Evolutionary conservation across 257 asterid species (phyloP).

Genomic region (Cordia subcordata): DNA sequence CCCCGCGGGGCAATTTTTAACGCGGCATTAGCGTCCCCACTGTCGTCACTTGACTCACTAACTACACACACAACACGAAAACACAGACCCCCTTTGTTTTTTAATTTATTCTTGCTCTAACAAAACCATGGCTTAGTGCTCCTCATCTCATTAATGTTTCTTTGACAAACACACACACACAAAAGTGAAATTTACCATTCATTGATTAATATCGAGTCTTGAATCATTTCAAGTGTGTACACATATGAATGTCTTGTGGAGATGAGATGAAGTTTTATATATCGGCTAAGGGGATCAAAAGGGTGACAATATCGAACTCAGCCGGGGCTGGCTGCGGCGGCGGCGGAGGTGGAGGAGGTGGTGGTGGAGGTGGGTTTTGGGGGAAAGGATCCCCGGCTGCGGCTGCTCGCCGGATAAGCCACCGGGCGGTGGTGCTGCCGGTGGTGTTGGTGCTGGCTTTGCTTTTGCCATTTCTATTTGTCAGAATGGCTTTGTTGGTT

Average conservation of each 20-base stretch:
- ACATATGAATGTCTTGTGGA: background rate
- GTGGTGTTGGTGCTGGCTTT: conserved; percentile 43
- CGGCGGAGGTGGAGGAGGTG: conserved; percentile 30
- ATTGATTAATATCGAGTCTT: too few relatives aligned
- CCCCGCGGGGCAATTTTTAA: conserved; percentile 40
- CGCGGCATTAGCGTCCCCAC: conserved; percentile 32
- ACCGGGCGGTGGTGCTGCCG: conserved; percentile 49
- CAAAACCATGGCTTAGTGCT: too few relatives aligned
- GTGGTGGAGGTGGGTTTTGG: conserved; percentile 26
- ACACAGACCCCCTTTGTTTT: too few relatives aligned
- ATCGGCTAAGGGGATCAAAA: conserved; percentile 43
- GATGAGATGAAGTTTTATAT: conserved; percentile 49
- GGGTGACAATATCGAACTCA: conserved; percentile 32
- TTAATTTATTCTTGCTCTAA: too few relatives aligned
- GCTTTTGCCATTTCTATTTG: conserved; percentile 47
- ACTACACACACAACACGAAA: background rate
- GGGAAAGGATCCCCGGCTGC: conserved; percentile 28
- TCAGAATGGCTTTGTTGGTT: conserved; percentile 53
- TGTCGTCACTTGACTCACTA: too few relatives aligned
- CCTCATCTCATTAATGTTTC: too few relatives aligned
- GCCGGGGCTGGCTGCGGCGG: conserved; percentile 6
- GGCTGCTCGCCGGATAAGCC: conserved; percentile 38
- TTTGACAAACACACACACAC: too few relatives aligned
- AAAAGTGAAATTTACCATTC: too few relatives aligned
- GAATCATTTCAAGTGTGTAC: too few relatives aligned